phyloP scores from a whole-genome alignment of 441 rosid species.

The Adansonia rubrostipa region DNA sequence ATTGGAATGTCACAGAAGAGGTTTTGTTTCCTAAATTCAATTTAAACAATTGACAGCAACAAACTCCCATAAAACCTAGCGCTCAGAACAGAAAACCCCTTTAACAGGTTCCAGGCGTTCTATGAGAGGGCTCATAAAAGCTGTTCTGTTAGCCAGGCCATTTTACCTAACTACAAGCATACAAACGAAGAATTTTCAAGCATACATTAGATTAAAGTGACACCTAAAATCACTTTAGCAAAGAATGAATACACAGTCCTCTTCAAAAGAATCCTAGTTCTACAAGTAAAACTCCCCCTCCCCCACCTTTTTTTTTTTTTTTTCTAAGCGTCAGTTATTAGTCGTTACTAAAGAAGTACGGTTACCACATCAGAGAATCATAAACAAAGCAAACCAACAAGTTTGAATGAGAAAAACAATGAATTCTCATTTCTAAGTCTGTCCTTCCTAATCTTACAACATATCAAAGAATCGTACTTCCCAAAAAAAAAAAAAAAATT shows the following conservation, averaged over 20 bases:
- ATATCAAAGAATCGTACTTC: conserved; percentile 12
- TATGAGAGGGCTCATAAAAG: not conserved
- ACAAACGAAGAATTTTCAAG: not conserved
- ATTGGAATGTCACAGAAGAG: too few species aligned
- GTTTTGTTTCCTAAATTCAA: not conserved
- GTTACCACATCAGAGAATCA: not conserved
- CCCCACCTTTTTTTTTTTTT: not conserved
- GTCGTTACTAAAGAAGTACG: not conserved
- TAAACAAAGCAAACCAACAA: not conserved
- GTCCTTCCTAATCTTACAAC: not conserved
- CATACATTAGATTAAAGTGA: not conserved
- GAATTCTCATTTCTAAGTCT: not conserved
- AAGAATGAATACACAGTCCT: not conserved
- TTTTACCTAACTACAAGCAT: not conserved
- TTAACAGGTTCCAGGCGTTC: not conserved
- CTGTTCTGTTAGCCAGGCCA: not conserved
- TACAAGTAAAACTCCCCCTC: not conserved
- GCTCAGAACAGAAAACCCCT: not conserved
- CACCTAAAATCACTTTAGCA: not conserved
- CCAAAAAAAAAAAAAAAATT: not conserved
- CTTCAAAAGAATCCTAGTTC: not conserved
- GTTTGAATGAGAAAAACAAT: not conserved
- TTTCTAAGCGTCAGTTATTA: not conserved
- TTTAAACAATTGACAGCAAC: not conserved
- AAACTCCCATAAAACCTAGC: not conserved